Evolutionary conservation across 2,329 filamentous ascomycete genomes (phyloP).

Genomic region (Cordyceps fumosorosea): DNA sequence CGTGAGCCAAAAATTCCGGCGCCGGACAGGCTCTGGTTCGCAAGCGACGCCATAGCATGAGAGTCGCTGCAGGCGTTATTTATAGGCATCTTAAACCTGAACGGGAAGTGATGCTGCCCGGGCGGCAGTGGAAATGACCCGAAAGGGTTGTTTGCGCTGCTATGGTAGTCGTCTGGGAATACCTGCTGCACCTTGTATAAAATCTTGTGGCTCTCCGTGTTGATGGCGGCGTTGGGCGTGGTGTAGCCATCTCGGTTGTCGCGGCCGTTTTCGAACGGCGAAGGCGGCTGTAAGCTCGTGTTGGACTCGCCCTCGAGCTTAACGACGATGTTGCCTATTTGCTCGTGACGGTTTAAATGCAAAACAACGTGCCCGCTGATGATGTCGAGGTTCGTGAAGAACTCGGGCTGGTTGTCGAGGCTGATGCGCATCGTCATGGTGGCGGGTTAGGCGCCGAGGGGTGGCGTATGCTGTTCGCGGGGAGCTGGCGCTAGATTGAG

Average conservation of each 20-base stretch:
- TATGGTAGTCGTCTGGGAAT: slow-evolving; percentile 54
- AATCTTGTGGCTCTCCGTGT: slow-evolving; percentile 62
- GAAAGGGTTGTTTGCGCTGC: slow-evolving; percentile 33
- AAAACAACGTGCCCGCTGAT: slow-evolving; percentile 58
- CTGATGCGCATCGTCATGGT: slow-evolving; percentile 61
- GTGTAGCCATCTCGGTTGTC: slow-evolving; percentile 27
- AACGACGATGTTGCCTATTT: slow-evolving; percentile 66
- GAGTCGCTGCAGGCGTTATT: slow-evolving; percentile 64
- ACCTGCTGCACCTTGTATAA: slow-evolving; percentile 67
- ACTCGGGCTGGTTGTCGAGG: slow-evolving; percentile 60
- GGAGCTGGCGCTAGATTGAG: background rate
- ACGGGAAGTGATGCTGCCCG: slow-evolving; percentile 70
- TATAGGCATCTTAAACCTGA: slow-evolving; percentile 69
- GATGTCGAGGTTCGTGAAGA: slow-evolving; percentile 74
- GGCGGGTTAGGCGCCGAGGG: slow-evolving; percentile 14
- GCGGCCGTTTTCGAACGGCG: slow-evolving; percentile 32
- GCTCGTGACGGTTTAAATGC: slow-evolving; percentile 57
- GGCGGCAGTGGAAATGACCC: slow-evolving; percentile 55
- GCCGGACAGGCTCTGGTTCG: slow-evolving; percentile 46
- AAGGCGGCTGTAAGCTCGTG: slow-evolving; percentile 53
- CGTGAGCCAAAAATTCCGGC: slow-evolving; percentile 43
- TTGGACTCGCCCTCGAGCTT: slow-evolving; percentile 77
- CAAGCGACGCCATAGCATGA: slow-evolving; percentile 38
- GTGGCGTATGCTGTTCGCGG: background rate
- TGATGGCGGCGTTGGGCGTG: slow-evolving; percentile 21